Evolutionary conservation across 2,329 filamentous ascomycete species (phyloP).

Genomic region (Talaromyces sp.): DNA sequence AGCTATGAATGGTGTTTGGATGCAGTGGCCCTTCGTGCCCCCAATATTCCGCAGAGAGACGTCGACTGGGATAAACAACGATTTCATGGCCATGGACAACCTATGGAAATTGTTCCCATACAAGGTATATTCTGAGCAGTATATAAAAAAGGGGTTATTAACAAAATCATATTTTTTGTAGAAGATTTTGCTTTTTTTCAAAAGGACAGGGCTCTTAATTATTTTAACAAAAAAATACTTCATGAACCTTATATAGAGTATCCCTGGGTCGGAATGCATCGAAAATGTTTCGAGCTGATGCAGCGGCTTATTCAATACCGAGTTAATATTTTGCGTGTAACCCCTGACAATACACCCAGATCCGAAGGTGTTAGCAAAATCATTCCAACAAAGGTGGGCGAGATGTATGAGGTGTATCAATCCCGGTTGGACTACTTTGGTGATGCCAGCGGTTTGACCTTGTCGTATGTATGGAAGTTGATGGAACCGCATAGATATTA

Average conservation of each 20-base stretch:
- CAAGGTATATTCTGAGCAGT: neutral
- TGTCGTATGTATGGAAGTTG: neutral
- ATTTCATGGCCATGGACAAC: neutral
- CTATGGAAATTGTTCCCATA: neutral
- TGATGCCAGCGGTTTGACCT: too few relatives aligned
- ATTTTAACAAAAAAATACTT: too few relatives aligned
- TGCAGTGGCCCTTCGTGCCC: neutral
- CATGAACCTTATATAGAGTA: neutral
- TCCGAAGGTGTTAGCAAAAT: neutral
- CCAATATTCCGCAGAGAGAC: neutral
- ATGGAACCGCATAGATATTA: neutral
- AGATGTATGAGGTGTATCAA: conserved; percentile 2
- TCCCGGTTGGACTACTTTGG: too few relatives aligned
- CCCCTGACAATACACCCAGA: neutral
- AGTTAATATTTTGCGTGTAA: neutral
- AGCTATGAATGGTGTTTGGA: neutral
- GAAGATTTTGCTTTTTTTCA: neutral
- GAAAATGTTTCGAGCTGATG: conserved; percentile 1
- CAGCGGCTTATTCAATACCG: neutral
- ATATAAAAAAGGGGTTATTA: too few relatives aligned
- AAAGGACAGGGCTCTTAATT: too few relatives aligned
- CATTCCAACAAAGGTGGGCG: neutral
- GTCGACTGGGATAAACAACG: neutral
- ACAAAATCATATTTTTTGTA: neutral
- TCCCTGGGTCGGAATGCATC: conserved; percentile 2